These are phyloP conservation scores for Lachancea quebecensis DNA, from an alignment of 805 yeast genomes.

Conservation along the genomic window DNA sequence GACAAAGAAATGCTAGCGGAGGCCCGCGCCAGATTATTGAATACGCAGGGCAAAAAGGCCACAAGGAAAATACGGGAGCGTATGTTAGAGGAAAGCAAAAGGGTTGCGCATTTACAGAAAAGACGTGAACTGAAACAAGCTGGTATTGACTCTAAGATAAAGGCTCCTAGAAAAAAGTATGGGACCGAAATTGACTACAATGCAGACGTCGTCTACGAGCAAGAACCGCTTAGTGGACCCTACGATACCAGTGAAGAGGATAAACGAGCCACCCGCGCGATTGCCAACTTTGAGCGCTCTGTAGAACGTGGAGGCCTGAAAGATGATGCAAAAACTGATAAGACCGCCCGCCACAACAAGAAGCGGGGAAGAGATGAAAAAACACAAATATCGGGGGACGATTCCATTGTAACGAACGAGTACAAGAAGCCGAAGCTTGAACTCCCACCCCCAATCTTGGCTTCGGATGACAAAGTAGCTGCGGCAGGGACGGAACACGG, in stretches of 20 bases:
- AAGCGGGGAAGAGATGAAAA: conserved; percentile 17
- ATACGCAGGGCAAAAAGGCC: conserved; percentile 92
- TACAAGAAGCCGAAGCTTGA: conserved; percentile 24
- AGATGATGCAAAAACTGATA: conserved; percentile 31
- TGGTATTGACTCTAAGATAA: conserved; percentile 51
- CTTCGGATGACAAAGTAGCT: background rate
- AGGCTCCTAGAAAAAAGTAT: conserved; percentile 45
- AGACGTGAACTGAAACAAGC: conserved; percentile 78
- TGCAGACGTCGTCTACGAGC: conserved; percentile 76
- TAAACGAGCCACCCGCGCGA: conserved; percentile 33
- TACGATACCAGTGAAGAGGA: conserved; percentile 64
- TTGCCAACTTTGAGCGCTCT: conserved; percentile 36
- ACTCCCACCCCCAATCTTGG: conserved; percentile 31
- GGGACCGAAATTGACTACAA: conserved; percentile 71
- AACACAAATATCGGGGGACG: conserved; percentile 10
- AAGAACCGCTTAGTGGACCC: conserved; percentile 56
- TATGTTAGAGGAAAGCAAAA: conserved; percentile 66
- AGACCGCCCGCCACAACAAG: conserved; percentile 27
- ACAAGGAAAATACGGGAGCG: conserved; percentile 83
- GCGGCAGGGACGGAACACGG: background rate
- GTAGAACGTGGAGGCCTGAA: conserved; percentile 42
- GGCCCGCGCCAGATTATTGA: conserved; percentile 85
- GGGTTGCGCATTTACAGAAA: conserved; percentile 70
- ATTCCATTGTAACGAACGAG: conserved; percentile 12
- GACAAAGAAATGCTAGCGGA: conserved; percentile 91